phyloP scores from a whole-genome alignment of 345 rosid genomes.

The Eucalyptus urophylla region DNA sequence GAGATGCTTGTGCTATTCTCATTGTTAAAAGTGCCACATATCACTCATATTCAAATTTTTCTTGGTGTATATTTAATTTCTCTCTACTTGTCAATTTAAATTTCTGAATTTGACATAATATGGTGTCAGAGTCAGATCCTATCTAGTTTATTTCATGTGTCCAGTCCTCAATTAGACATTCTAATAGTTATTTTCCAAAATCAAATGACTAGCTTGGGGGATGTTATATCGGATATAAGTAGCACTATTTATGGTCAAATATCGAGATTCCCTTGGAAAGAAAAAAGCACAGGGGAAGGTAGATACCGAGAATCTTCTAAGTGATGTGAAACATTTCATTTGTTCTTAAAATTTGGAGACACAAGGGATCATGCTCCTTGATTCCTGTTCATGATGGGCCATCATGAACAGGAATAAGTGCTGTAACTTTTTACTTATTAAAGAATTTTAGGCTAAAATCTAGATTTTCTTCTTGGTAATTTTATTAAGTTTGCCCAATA shows the following conservation, averaged over 20 bases:
- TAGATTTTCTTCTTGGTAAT: neutral
- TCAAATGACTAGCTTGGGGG: neutral
- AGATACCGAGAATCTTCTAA: neutral
- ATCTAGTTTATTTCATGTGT: neutral
- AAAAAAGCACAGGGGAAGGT: neutral
- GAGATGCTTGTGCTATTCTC: neutral
- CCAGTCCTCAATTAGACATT: neutral
- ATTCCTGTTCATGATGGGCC: neutral
- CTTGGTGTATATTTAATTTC: neutral
- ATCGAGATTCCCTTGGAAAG: neutral
- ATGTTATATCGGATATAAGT: no score
- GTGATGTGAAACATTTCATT: neutral
- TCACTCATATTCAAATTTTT: neutral
- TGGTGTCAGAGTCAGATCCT: rapidly evolving
- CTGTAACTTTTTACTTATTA: neutral
- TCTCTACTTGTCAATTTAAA: neutral
- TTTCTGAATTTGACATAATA: neutral
- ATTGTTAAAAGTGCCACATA: neutral
- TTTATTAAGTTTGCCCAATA: neutral
- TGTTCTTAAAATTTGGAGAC: neutral
- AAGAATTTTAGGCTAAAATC: neutral
- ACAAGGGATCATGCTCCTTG: neutral
- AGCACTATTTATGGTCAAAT: neutral
- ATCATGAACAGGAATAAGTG: neutral
- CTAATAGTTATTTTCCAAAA: neutral